These are phyloP conservation scores for Bjerkandera adusta DNA, from an alignment of 1,284 basidiomycete species.

Conservation along the genomic window DNA sequence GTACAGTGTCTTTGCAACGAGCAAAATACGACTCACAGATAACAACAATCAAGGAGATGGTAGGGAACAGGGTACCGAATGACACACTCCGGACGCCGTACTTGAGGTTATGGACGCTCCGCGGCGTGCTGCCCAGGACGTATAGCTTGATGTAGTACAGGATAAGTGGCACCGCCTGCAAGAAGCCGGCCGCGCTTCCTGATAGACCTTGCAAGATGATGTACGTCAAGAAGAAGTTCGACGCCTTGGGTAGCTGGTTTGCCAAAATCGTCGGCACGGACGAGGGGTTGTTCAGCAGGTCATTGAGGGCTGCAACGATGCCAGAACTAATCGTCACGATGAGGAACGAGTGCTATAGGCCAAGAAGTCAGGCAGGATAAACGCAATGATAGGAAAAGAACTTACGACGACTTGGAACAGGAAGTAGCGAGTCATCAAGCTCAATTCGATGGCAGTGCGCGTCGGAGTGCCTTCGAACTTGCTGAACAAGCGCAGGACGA, in stretches of 20 bases:
- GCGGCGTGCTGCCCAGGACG: slow-evolving; percentile 86
- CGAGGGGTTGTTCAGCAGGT: slow-evolving; percentile 58
- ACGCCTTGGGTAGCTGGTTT: slow-evolving; percentile 75
- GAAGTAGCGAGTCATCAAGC: slow-evolving; percentile 90
- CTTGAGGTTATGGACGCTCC: slow-evolving; percentile 78
- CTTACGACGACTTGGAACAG: slow-evolving; percentile 86
- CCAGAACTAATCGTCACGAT: slow-evolving; percentile 83
- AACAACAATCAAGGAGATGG: slow-evolving; percentile 70
- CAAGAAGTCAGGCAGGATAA: neutral
- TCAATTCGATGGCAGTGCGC: slow-evolving; percentile 80
- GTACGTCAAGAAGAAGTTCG: slow-evolving; percentile 90
- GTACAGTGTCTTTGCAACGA: neutral
- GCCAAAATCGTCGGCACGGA: slow-evolving; percentile 70
- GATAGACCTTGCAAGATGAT: slow-evolving; percentile 71
- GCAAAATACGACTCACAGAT: slow-evolving; percentile 39
- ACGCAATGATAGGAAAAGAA: slow-evolving; percentile 19
- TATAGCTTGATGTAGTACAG: slow-evolving; percentile 86
- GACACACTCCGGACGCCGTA: slow-evolving; percentile 62
- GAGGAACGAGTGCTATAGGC: slow-evolving; percentile 78
- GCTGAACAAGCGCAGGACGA: slow-evolving; percentile 75
- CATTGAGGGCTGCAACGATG: slow-evolving; percentile 66
- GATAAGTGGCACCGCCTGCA: slow-evolving; percentile 73
- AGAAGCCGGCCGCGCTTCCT: slow-evolving; percentile 75
- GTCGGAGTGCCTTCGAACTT: slow-evolving; percentile 83
- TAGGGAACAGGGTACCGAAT: slow-evolving; percentile 87